Percentiles rank a stretch among this genome's conserved stretches.
Evolutionary conservation across 2,329 filamentous ascomycete genomes (phyloP).

Genomic region (Macrophomina pseudophaseolina): DNA sequence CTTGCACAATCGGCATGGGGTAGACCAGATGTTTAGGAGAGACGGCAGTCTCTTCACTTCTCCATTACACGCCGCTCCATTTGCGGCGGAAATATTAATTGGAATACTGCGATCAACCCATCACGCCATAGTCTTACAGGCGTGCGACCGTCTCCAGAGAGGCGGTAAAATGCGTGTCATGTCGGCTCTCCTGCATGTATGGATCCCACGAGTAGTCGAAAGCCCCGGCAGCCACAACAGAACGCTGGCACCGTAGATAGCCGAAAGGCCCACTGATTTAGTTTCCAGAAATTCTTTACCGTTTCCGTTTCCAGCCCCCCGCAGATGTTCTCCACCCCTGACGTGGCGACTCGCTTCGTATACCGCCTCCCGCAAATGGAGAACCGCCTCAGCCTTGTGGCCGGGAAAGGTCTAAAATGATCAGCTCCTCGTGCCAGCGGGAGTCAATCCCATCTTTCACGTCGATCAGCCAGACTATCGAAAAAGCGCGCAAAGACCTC

Average conservation of each 20-base stretch:
- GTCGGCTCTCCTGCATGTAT: background rate
- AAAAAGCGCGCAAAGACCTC: background rate
- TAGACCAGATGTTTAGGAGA: too few species aligned
- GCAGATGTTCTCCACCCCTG: constrained; percentile 10
- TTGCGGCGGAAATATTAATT: too few species aligned
- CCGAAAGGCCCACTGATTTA: constrained; percentile 17
- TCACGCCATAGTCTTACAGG: background rate
- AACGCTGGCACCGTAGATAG: constrained; percentile 18
- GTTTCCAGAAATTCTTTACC: constrained; percentile 4
- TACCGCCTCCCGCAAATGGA: background rate
- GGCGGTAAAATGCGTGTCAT: background rate
- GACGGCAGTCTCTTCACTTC: too few species aligned
- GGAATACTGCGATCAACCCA: too few species aligned
- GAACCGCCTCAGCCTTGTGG: background rate
- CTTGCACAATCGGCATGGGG: too few species aligned
- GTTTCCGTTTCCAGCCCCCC: background rate
- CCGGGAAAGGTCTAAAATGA: background rate
- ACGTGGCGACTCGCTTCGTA: constrained; percentile 1
- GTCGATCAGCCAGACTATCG: background rate
- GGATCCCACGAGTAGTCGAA: background rate
- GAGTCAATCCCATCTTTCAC: background rate
- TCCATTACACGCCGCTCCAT: too few species aligned
- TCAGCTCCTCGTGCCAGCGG: background rate
- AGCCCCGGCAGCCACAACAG: background rate
- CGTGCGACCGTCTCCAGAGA: background rate